These are phyloP conservation scores for Fusarium sp. DNA, from an alignment of 2,329 filamentous ascomycete species.

Conservation along the genomic window DNA sequence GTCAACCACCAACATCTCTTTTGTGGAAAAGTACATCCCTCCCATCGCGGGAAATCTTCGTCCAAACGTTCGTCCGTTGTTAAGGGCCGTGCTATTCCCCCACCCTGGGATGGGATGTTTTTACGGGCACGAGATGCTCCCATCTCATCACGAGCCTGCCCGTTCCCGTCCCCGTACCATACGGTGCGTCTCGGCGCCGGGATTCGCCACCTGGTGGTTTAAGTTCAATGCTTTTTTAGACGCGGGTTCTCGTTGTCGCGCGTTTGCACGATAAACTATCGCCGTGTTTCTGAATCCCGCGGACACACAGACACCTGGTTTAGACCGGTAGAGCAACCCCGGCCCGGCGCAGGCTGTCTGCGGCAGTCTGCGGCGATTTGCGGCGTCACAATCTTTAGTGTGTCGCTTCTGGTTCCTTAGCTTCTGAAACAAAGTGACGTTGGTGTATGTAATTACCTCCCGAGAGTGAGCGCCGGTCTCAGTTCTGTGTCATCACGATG, in stretches of 20 bases:
- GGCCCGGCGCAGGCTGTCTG: conserved; percentile 6
- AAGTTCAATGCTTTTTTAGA: neutral
- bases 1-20: neutral
- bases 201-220: conserved; percentile 19
- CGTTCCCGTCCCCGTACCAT: neutral
- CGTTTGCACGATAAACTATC: conserved; percentile 5
- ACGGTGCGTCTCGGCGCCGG: conserved; percentile 20
- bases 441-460: neutral
- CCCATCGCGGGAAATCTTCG: conserved; percentile 48
- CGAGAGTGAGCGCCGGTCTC: neutral
- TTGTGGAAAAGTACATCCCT: neutral
- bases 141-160: conserved; percentile 19
- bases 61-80: conserved; percentile 40
- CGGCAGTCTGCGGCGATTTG: conserved; percentile 12
- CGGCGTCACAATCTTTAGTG: neutral
- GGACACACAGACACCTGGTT: no score
- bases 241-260: conserved; percentile 13
- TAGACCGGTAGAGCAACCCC: conserved; percentile 18
- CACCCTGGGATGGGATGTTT: conserved; percentile 34
- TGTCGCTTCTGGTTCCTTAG: neutral
- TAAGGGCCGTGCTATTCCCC: conserved; percentile 12
- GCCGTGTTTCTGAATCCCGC: conserved; percentile 4
- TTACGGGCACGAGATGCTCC: conserved; percentile 17
- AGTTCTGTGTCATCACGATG: neutral
- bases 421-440: neutral